Conservation (phyloP, 106 monocot genomes). For the Apostasia ramifera region DNA sequence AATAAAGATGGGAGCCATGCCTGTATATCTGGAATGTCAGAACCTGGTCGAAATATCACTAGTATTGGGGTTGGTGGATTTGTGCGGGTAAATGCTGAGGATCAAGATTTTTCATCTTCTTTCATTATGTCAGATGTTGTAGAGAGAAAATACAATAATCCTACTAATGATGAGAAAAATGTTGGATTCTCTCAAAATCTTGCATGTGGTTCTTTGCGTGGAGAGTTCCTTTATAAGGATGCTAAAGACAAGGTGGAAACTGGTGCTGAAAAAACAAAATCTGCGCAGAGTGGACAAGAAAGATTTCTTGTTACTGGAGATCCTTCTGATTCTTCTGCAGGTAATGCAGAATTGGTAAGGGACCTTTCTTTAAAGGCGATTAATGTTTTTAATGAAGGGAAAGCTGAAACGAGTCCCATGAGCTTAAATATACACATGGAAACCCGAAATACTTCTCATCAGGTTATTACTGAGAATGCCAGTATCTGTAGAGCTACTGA, state of each 20-base stretch:
- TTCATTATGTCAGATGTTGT: not conserved
- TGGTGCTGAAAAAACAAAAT: constrained; percentile 14
- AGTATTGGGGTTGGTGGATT: constrained; percentile 8
- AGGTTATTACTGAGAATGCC: constrained; percentile 2
- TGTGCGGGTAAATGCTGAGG: constrained; percentile 3
- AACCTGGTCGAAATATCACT: not conserved
- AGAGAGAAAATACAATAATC: constrained; percentile 11
- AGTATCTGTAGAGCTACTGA: not conserved
- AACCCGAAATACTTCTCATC: constrained; percentile 12
- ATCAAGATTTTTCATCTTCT: not conserved
- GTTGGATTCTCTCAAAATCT: not conserved
- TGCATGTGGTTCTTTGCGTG: constrained; percentile 1
- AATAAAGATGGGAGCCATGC: constrained; percentile 10
- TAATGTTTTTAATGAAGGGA: constrained; percentile 2
- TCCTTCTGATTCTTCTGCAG: constrained; percentile 1
- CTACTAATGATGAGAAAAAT: constrained; percentile 10
- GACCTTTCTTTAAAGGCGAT: not conserved
- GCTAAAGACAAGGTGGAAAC: not conserved
- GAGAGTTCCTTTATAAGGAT: constrained; percentile 1
- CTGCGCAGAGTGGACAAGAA: not conserved
- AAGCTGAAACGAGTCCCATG: not conserved
- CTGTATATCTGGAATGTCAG: not conserved
- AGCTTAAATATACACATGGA: not conserved
- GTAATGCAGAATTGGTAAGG: not conserved
- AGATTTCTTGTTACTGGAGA: not conserved